A percentile compares a stretch with the other conserved stretches of the same genome.
phyloP scores from a whole-genome alignment of 1,139 yeast species.

The Wickerhamomyces sp. region DNA sequence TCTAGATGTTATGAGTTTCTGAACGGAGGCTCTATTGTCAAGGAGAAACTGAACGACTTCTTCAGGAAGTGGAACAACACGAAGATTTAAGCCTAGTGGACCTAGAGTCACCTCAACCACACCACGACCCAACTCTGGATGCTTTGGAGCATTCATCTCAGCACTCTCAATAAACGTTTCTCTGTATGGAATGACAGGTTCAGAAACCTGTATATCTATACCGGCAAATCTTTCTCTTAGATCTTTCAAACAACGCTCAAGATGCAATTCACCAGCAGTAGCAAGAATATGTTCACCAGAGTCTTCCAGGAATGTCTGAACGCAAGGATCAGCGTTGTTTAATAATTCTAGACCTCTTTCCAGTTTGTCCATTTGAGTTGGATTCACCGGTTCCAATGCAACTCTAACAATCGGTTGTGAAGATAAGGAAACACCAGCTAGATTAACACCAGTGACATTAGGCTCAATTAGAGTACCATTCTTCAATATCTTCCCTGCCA shows the following conservation, averaged over 20 bases:
- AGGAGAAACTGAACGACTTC: conserved; percentile 46
- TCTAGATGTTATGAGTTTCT: conserved; percentile 18
- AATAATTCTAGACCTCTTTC: conserved; percentile 75
- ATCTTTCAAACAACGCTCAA: conserved; percentile 88
- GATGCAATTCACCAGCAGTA: conserved; percentile 93
- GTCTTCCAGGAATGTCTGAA: conserved; percentile 78
- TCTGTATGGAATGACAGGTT: conserved; percentile 92
- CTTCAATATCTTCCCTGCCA: conserved; percentile 76
- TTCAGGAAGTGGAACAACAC: conserved; percentile 54
- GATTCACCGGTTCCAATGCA: conserved; percentile 90
- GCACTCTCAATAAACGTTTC: conserved; percentile 63
- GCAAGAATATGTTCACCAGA: conserved; percentile 89
- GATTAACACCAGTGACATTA: conserved; percentile 51
- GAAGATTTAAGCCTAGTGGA: conserved; percentile 39
- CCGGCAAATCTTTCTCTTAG: conserved; percentile 89
- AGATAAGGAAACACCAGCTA: conserved; percentile 64
- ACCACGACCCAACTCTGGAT: conserved; percentile 38
- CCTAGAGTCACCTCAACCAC: conserved; percentile 40
- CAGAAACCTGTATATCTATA: conserved; percentile 78
- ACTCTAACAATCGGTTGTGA: conserved; percentile 88
- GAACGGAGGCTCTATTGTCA: conserved; percentile 31
- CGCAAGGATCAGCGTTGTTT: conserved; percentile 90
- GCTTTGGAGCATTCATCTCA: conserved; percentile 41
- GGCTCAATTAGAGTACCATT: conserved; percentile 71
- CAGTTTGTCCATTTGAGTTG: conserved; percentile 68